phyloP scores from a whole-genome alignment of 2,329 filamentous ascomycete species.

The Aspergillus sergii region DNA sequence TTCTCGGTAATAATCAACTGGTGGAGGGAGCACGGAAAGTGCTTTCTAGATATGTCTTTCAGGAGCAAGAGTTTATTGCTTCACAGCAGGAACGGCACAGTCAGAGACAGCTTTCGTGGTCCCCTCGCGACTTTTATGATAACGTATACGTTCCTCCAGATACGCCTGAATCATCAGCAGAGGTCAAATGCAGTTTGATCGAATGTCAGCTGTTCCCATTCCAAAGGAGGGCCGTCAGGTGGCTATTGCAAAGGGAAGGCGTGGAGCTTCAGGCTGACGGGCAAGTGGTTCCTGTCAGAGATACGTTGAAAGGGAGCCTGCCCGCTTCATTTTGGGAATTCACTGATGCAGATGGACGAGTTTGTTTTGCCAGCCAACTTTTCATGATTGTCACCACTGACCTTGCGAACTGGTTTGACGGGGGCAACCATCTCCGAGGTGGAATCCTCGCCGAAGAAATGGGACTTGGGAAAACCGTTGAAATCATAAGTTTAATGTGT shows the following conservation, averaged over 20 bases:
- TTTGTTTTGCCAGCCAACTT: slow-evolving; percentile 46
- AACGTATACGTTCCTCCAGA: slow-evolving; percentile 49
- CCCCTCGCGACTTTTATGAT: slow-evolving; percentile 49
- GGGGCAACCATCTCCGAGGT: slow-evolving; percentile 36
- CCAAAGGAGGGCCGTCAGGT: slow-evolving; percentile 49
- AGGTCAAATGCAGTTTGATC: slow-evolving; percentile 38
- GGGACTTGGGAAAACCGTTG: slow-evolving; percentile 55
- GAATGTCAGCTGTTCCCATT: slow-evolving; percentile 51
- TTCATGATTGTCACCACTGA: slow-evolving; percentile 44
- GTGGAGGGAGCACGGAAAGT: slow-evolving; percentile 19
- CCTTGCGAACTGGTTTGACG: slow-evolving; percentile 36
- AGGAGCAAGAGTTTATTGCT: slow-evolving; percentile 17
- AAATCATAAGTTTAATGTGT: slow-evolving; percentile 50
- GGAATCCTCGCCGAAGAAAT: slow-evolving; percentile 55
- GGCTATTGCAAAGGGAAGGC: slow-evolving; percentile 50
- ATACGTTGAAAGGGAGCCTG: slow-evolving; percentile 19
- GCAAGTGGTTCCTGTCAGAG: slow-evolving; percentile 23
- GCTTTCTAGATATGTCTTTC: slow-evolving; percentile 35
- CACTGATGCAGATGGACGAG: slow-evolving; percentile 40
- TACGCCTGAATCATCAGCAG: slow-evolving; percentile 32
- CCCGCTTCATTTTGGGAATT: slow-evolving; percentile 43
- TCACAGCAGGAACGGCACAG: neutral
- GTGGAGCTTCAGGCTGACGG: slow-evolving; percentile 38
- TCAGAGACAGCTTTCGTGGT: slow-evolving; percentile 25
- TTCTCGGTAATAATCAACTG: slow-evolving; percentile 24